Evolutionary conservation across 306 rosid genomes (phyloP), one percentile per base, ranked within the genome.

Genomic region (Vigna hirtella): DNA sequence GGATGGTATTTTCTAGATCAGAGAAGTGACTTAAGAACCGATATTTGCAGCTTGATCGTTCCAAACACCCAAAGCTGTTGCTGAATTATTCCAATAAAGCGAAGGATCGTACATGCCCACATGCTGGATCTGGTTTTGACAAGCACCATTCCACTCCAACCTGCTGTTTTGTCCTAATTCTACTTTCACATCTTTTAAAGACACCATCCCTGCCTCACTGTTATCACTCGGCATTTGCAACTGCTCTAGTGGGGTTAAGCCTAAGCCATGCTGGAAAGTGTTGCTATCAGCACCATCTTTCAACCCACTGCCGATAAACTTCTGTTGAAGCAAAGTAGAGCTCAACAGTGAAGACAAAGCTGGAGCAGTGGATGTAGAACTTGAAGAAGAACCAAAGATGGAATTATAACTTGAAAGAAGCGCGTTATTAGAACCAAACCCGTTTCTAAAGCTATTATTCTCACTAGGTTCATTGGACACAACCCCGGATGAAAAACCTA

Each of bases 1-100:
- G 40, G 65, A 4, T 22, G 16, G 58, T 26, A 34, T 30, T 74
- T 22, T 78, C 91, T 90, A 90, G 91, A 92, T 90, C 61, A 92
- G 83, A 76, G 97, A 89, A 87, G 97, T 80, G 22, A 89, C 76
- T 52, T 96, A 92, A 51, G 97, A 87, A 57, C 91, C 97, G 48
- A 88, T 79, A 75, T 82, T 90, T 16, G n/a, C n/a, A 5, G 81
- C 16, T 36, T 87, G 94, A 72, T 90, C 97, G 26, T 81, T 91
- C 98, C 98, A 93, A 85, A 79, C 66, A 4, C 77, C 77, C 18
- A 81, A 70, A 72, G 58, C 38, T 20, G 89, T 65, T 66, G 90
- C 42, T 77, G 87, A 3, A 57, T 57, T 61, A 73, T 87, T 91
- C 98, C 96, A 94, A 76, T 88, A 90, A 57, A 82, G 83, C 36